Evolutionary conservation across 805 yeast species (phyloP).

Genomic region (Lachancea fermentati): DNA sequence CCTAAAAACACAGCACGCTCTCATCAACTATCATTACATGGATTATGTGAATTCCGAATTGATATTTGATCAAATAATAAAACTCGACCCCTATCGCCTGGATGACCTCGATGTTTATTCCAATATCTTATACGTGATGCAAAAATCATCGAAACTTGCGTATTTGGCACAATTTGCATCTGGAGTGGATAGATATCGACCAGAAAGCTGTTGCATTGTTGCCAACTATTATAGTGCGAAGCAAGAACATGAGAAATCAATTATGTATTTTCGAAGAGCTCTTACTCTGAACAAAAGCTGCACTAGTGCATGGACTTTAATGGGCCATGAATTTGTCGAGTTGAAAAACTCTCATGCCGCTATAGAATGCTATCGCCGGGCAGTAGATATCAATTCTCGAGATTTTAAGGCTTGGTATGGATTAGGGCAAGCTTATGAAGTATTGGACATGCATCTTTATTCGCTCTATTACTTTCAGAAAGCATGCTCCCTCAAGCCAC

Average conservation of each 20-base stretch:
- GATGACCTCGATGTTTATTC: constrained; percentile 93
- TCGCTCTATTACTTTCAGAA: constrained; percentile 88
- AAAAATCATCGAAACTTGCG: constrained; percentile 76
- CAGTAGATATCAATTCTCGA: constrained; percentile 80
- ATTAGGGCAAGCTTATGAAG: constrained; percentile 96
- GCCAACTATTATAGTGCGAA: constrained; percentile 91
- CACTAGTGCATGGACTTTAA: constrained; percentile 90
- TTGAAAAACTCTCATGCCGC: constrained; percentile 96
- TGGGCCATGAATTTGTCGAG: constrained; percentile 99
- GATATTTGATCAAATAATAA: constrained; percentile 68
- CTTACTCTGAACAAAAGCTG: constrained; percentile 73
- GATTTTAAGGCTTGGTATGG: constrained; percentile 99
- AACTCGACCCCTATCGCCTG: constrained; percentile 73
- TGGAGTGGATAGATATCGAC: constrained; percentile 76
- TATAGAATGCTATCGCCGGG: constrained; percentile 88
- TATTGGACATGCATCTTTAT: constrained; percentile 88
- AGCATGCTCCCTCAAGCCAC: constrained; percentile 82
- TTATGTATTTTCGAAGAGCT: constrained; percentile 88
- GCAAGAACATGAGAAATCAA: constrained; percentile 92
- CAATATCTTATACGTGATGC: constrained; percentile 93
- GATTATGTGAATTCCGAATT: constrained; percentile 78
- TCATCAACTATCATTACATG: constrained; percentile 75
- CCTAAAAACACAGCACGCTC: constrained; percentile 74
- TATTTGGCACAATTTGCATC: constrained; percentile 81
- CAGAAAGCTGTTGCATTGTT: constrained; percentile 90